Evolutionary conservation across 2,329 filamentous ascomycete species (phyloP).

Genomic region (Paraconiothyrium brasiliense): DNA sequence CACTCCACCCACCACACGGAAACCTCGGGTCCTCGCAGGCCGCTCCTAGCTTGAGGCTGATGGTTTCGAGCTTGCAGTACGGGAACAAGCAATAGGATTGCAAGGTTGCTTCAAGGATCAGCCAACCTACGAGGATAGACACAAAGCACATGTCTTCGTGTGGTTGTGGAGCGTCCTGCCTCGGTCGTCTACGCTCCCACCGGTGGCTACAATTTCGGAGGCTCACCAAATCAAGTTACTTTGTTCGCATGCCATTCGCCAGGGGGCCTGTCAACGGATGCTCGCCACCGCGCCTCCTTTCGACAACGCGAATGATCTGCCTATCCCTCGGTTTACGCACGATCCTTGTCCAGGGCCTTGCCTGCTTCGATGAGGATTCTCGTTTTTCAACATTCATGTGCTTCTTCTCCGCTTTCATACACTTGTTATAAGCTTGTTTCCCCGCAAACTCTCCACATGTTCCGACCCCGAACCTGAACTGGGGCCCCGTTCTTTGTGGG

Average conservation of each 20-base stretch:
- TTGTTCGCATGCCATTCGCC: constrained; percentile 29
- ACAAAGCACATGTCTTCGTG: constrained; percentile 28
- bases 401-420: constrained; percentile 28
- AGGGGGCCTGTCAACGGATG: constrained; percentile 19
- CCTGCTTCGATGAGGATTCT: constrained; percentile 16
- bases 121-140: constrained; percentile 17
- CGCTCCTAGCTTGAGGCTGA: constrained; percentile 7
- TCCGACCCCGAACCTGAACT: constrained; percentile 15
- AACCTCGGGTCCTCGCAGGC: constrained; percentile 14
- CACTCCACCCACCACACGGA: constrained; percentile 13
- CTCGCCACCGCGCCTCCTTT: constrained; percentile 38
- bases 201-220: constrained; percentile 45
- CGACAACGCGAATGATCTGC: constrained; percentile 28
- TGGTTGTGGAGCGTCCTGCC: constrained; percentile 17
- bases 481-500: constrained; percentile 12
- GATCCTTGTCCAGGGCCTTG: constrained; percentile 7
- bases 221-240: constrained; percentile 37
- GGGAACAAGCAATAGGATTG: constrained; percentile 12
- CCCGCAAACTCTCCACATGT: constrained; percentile 36
- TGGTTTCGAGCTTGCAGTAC: constrained; percentile 16
- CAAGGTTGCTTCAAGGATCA: constrained; percentile 19
- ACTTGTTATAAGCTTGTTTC: constrained; percentile 32
- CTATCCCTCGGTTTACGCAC: constrained; percentile 19
- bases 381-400: constrained; percentile 36
- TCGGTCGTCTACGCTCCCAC: constrained; percentile 25